These are phyloP conservation scores for Centaurea solstitialis DNA, from an alignment of 129 eudicot species.

Conservation along the genomic window DNA sequence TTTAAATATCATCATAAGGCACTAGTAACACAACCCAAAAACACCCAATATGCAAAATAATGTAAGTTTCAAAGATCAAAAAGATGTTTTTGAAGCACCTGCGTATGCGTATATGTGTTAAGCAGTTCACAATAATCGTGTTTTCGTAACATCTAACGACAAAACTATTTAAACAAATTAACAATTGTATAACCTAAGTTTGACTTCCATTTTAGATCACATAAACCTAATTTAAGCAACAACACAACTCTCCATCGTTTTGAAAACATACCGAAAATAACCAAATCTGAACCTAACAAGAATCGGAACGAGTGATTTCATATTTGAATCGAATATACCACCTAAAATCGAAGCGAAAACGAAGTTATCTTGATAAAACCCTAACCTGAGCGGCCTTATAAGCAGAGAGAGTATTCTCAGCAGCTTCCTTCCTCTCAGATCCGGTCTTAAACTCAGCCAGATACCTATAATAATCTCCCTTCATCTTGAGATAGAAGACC, in stretches of 20 bases:
- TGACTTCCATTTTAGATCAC: background rate
- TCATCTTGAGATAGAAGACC: slow-evolving; percentile 83
- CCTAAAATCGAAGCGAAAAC: background rate
- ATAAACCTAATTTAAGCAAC: background rate
- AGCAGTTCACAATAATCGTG: no score
- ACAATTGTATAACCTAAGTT: background rate
- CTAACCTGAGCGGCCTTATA: slow-evolving; percentile 89
- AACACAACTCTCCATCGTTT: background rate
- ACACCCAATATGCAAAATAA: no score
- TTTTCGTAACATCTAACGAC: no score
- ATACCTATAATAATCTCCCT: slow-evolving; percentile 83
- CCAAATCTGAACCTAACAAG: background rate
- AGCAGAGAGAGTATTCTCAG: slow-evolving; percentile 76
- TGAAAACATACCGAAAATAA: background rate
- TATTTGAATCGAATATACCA: slow-evolving; percentile 1
- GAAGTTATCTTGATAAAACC: background rate
- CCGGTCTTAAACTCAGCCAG: slow-evolving; percentile 87
- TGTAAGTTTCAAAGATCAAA: no score
- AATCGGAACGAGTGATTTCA: background rate
- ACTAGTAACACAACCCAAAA: no score
- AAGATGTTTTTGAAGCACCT: no score
- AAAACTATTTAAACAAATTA: no score
- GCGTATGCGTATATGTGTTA: no score
- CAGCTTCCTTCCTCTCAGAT: slow-evolving; percentile 78
- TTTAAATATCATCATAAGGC: background rate